Percentiles rank a stretch among this genome's conserved stretches.
Conservation (phyloP, 208 protist species). For the Acanthamoeba lenticulata region DNA sequence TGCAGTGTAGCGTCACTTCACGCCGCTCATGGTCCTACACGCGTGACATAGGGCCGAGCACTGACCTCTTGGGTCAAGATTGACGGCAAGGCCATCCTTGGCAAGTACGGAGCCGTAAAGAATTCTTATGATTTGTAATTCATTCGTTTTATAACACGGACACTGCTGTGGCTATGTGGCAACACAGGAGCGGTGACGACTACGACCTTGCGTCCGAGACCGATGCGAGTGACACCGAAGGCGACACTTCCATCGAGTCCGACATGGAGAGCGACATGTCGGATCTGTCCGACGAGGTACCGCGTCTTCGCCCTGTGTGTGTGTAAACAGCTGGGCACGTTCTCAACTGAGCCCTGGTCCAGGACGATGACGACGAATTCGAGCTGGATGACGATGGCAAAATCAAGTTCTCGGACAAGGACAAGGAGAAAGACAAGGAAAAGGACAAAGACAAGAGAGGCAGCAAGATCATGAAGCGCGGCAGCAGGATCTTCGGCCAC, state of each 20-base stretch:
- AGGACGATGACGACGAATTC: conserved; percentile 48
- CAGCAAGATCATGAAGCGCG: conserved; percentile 21
- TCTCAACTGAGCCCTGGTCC: not conserved
- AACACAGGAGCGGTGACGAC: conserved; percentile 9
- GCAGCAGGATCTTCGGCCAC: not conserved
- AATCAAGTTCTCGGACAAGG: conserved; percentile 17
- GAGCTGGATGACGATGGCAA: conserved; percentile 25
- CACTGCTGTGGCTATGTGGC: not conserved
- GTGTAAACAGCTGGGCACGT: not conserved
- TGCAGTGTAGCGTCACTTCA: not conserved
- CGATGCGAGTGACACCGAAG: not conserved
- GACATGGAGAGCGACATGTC: conserved; percentile 23
- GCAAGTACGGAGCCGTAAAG: not conserved
- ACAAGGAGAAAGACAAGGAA: not conserved
- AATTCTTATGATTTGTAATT: not conserved
- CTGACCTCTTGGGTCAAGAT: conserved; percentile 34
- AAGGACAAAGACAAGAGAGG: not conserved
- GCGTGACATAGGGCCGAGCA: not conserved
- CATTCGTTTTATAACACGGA: no score
- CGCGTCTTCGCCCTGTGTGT: not conserved
- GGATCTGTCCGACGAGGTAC: not conserved
- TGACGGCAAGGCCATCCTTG: conserved; percentile 19
- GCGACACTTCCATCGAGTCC: conserved; percentile 14
- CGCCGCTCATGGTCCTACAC: not conserved
- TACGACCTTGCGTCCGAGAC: conserved; percentile 12